Evolutionary conservation across 2,329 filamentous ascomycete genomes (phyloP), one percentile per base, ranked within the genome.

Genomic region (Metarhizium humberi): DNA sequence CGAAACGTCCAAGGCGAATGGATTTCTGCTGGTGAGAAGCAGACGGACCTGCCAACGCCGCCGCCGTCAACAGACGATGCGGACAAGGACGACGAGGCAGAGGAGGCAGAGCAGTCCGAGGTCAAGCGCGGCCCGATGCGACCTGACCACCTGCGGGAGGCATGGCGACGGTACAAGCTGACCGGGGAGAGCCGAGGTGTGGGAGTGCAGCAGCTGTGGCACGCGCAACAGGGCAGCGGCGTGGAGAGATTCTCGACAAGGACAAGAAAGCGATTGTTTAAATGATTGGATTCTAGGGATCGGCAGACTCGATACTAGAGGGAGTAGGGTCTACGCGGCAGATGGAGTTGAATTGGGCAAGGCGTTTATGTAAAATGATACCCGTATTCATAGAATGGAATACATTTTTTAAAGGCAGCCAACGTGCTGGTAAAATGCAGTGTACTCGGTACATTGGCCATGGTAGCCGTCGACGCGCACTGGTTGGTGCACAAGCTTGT

Each of bases 61-160:
- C 73, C 74, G 5, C 66, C 68, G 6, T 70, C 69, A 25, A 66
- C 64, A 16, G 62, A 67, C 18, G 65, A 68, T 18, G 61, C 61
- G 14, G 63, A 64, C 32, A 63, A 68, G 57, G 67, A 72, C 42
- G 64, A 72, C 13, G 65, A 25, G 25, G 25, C 25, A 25, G 25
- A 4, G 25, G 25, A 72, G 57, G 46, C 60, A 6, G 51, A 52
- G 32, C 48, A 53, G 13, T 20, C 53, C 1, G 65, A 67, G 25
- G 52, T 67, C 20, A 71, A 66, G 54, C 74, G 77, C 42, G 81
- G 78, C 0, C 87, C 88, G 1, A 66, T 92, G 50, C 79, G 85
- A 30, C 86, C 88, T 0, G 88, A 90, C 58, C 88, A 92, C 68
- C 69, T 92, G 49, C 76, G 87, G 20, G 88, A 92, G 68, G 87